phyloP scores from a whole-genome alignment of 225 moss, liverwort and hornwort species.

The Bryoerythrophyllum caledonicum region DNA sequence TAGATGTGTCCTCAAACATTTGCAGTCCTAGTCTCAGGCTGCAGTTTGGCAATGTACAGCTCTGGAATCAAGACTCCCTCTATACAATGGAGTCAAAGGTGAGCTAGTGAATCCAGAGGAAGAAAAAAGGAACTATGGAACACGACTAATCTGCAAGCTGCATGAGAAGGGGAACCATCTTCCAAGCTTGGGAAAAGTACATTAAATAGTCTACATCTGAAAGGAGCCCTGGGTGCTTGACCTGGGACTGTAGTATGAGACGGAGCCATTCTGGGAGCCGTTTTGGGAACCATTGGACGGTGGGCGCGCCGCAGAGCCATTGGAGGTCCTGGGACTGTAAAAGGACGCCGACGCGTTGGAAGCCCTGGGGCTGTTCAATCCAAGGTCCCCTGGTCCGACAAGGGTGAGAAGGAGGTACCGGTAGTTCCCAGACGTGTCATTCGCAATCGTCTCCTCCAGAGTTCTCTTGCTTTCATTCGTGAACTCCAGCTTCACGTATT shows the following conservation, averaged over 20 bases:
- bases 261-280: constrained; percentile 47
- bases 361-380: constrained; percentile 45
- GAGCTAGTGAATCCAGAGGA: constrained; percentile 23
- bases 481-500: constrained; percentile 59
- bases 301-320: constrained; percentile 36
- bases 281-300: constrained; percentile 24
- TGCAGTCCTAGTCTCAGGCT: constrained; percentile 16
- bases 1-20: constrained; percentile 2
- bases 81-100: constrained; percentile 39
- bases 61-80: constrained; percentile 34
- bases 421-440: constrained; percentile 43
- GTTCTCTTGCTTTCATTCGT: constrained; percentile 47
- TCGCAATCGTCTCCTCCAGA: constrained; percentile 46
- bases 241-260: constrained; percentile 44
- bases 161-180: not conserved
- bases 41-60: constrained; percentile 29
- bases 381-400: constrained; percentile 44
- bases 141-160: constrained; percentile 18
- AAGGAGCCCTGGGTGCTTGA: constrained; percentile 59
- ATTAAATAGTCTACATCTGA: constrained; percentile 24
- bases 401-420: constrained; percentile 58
- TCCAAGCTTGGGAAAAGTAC: not conserved
- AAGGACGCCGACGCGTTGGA: constrained; percentile 45
- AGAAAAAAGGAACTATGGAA: constrained; percentile 13
- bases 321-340: constrained; percentile 50